Evolutionary conservation across 768 basidiomycete genomes (phyloP).

Genomic region (Dendrothele bispora): DNA sequence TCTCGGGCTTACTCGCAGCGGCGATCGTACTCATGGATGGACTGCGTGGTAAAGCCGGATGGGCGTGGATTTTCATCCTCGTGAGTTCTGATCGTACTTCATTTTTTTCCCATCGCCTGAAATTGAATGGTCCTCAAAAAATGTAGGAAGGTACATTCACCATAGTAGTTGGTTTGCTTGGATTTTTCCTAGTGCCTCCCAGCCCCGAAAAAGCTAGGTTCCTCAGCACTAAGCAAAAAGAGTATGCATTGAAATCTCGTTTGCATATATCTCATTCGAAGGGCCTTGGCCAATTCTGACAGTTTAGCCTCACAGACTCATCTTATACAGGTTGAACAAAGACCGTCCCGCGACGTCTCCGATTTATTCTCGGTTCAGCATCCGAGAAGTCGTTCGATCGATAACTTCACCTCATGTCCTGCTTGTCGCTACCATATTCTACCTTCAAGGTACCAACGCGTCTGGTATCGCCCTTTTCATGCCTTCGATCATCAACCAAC

Average conservation of each 20-base stretch:
- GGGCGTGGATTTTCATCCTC: conserved; percentile 48
- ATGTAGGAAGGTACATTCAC: conserved; percentile 48
- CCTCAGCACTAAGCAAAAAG: conserved; percentile 29
- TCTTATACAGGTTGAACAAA: too few species aligned
- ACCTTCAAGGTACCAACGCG: not conserved
- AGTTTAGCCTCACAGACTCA: too few species aligned
- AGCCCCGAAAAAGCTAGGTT: conserved; percentile 31
- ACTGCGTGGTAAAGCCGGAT: conserved; percentile 39
- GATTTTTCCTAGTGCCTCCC: conserved; percentile 37
- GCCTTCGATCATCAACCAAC: conserved; percentile 52
- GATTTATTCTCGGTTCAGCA: conserved; percentile 9
- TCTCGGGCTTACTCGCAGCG: conserved; percentile 48
- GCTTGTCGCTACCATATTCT: conserved; percentile 5
- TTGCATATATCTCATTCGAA: too few species aligned
- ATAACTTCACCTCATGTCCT: conserved; percentile 3
- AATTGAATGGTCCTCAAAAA: not conserved
- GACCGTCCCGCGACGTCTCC: too few species aligned
- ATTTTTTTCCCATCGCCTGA: not conserved
- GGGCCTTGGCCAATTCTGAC: too few species aligned
- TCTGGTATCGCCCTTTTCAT: conserved; percentile 36
- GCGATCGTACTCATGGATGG: conserved; percentile 49
- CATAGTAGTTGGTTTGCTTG: conserved; percentile 37
- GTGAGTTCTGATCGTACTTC: conserved; percentile 12
- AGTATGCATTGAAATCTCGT: conserved; percentile 18
- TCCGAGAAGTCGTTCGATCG: not conserved